Evolutionary conservation across 2,329 filamentous ascomycete species (phyloP).

Genomic region (Fusarium aywerte): DNA sequence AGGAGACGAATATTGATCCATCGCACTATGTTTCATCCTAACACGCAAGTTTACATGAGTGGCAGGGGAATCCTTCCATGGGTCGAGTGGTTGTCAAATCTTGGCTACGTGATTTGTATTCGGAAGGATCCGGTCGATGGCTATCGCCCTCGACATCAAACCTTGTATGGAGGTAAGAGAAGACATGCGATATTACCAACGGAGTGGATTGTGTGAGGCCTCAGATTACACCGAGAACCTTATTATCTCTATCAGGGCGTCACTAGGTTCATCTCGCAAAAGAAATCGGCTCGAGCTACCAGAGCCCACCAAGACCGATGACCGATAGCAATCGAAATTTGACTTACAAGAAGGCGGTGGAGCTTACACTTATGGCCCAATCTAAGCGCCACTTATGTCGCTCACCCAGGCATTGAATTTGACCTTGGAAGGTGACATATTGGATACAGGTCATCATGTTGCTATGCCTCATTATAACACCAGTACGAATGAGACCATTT

Average conservation of each 20-base stretch:
- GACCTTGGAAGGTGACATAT: slow-evolving; percentile 5
- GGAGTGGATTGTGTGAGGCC: neutral
- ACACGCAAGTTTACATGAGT: slow-evolving; percentile 1
- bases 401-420: slow-evolving; percentile 23
- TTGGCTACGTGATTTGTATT: slow-evolving; percentile 19
- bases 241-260: neutral
- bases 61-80: slow-evolving; percentile 27
- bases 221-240: slow-evolving; percentile 9
- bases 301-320: neutral
- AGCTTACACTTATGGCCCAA: neutral
- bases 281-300: neutral
- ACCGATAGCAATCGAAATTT: neutral
- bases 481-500: neutral
- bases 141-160: slow-evolving; percentile 7
- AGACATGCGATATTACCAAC: slow-evolving; percentile 3
- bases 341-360: neutral
- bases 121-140: slow-evolving; percentile 23
- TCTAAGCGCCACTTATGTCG: slow-evolving; percentile 32
- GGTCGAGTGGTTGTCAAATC: slow-evolving; percentile 14
- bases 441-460: neutral
- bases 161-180: neutral
- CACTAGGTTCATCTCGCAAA: neutral
- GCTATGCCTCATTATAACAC: neutral
- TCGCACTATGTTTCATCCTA: slow-evolving; percentile 29
- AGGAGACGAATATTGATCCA: slow-evolving; percentile 28